Conservation (phyloP, 495 filamentous ascomycete species). For the Aspergillus saccharolyticus region DNA sequence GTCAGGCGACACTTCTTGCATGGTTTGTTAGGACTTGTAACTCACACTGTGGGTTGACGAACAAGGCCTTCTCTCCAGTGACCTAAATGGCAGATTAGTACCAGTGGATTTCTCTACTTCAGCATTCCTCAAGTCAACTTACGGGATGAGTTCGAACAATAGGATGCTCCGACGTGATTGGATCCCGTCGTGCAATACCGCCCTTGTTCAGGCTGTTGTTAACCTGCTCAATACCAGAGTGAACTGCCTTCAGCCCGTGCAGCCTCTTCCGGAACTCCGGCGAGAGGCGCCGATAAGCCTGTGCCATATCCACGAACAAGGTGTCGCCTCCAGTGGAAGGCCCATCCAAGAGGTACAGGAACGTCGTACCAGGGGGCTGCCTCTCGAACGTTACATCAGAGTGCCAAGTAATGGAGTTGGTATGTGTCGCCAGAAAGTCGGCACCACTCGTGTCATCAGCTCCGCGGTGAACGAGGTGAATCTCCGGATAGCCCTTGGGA, state of each 20-base stretch:
- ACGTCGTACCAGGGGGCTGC: slow-evolving; percentile 62
- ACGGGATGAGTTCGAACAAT: slow-evolving; percentile 59
- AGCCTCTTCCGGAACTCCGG: slow-evolving; percentile 53
- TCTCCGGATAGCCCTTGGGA: slow-evolving; percentile 53
- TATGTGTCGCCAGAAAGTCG: slow-evolving; percentile 49
- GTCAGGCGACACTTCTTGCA: slow-evolving; percentile 3
- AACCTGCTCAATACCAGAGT: slow-evolving; percentile 53
- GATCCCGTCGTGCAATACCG: slow-evolving; percentile 50
- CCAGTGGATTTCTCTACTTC: neutral
- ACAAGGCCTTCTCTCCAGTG: slow-evolving; percentile 73
- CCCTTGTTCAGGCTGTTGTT: slow-evolving; percentile 44
- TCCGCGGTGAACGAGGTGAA: slow-evolving; percentile 58
- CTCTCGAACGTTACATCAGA: slow-evolving; percentile 60
- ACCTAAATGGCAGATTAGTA: slow-evolving; percentile 24
- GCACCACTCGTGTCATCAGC: slow-evolving; percentile 46
- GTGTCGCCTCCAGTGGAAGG: slow-evolving; percentile 62
- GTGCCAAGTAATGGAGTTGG: slow-evolving; percentile 60
- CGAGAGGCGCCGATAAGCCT: slow-evolving; percentile 53
- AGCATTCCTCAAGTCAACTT: slow-evolving; percentile 8
- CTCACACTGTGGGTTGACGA: slow-evolving; percentile 82
- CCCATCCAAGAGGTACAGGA: slow-evolving; percentile 57
- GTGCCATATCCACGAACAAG: slow-evolving; percentile 53
- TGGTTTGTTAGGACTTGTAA: neutral
- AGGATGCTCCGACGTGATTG: slow-evolving; percentile 52
- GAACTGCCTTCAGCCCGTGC: slow-evolving; percentile 54